Evolutionary conservation across 371 early-diverging fungal species (phyloP).

Genomic region (Thermomucor indicae-seudaticae): DNA sequence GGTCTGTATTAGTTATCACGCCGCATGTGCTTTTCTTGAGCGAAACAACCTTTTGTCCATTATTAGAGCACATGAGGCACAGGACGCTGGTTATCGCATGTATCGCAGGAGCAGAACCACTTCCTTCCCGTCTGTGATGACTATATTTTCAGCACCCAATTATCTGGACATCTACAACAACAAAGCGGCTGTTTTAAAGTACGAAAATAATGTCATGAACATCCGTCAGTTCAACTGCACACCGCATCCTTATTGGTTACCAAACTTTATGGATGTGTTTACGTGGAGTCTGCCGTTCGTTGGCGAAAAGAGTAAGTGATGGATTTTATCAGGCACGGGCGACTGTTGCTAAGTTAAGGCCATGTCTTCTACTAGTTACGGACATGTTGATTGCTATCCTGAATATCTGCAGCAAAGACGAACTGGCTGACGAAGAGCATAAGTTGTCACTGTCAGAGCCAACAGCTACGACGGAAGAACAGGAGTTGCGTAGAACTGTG

Average conservation of each 20-base stretch:
- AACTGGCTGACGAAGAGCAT: conserved; percentile 33
- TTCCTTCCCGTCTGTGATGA: conserved; percentile 94
- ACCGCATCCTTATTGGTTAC: conserved; percentile 97
- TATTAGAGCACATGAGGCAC: conserved; percentile 98
- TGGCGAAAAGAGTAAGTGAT: conserved; percentile 86
- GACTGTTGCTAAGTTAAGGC: too few species aligned
- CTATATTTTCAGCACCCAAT: conserved; percentile 97
- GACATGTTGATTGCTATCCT: conserved; percentile 92
- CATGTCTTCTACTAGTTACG: conserved; percentile 54
- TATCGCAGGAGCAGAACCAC: conserved; percentile 90
- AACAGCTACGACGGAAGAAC: conserved; percentile 15
- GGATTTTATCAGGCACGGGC: neutral
- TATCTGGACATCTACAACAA: conserved; percentile 98
- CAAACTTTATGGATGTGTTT: conserved; percentile 97
- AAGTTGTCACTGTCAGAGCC: conserved; percentile 1
- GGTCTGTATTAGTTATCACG: conserved; percentile 62
- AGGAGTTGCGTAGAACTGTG: conserved; percentile 59
- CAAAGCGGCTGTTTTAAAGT: conserved; percentile 95
- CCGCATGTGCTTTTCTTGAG: conserved; percentile 90
- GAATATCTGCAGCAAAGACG: conserved; percentile 85
- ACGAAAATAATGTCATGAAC: conserved; percentile 95
- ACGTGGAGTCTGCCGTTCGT: conserved; percentile 99
- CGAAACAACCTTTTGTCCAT: conserved; percentile 90
- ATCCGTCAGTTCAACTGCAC: conserved; percentile 85
- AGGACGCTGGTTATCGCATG: conserved; percentile 94